Percentiles rank a stretch among this genome's conserved stretches.
These are phyloP conservation scores for Hypoxylon rubiginosum DNA, from an alignment of 2,329 filamentous ascomycete genomes.

Conservation along the genomic window DNA sequence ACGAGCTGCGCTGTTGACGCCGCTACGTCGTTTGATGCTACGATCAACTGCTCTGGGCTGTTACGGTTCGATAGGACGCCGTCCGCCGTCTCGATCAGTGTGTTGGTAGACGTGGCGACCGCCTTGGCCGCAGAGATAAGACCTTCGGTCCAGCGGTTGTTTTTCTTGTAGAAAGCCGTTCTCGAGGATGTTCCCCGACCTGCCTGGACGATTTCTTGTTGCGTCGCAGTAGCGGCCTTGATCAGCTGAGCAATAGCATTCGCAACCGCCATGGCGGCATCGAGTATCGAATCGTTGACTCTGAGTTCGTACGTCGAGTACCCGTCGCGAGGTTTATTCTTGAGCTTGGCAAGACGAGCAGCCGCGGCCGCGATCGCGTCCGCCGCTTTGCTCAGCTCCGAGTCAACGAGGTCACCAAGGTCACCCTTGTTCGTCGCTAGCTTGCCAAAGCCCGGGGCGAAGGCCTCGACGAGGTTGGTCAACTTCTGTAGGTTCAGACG, in stretches of 20 bases:
- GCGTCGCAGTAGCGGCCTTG: slow-evolving; percentile 91
- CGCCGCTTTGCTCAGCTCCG: slow-evolving; percentile 91
- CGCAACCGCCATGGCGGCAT: slow-evolving; percentile 92
- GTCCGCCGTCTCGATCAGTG: slow-evolving; percentile 96
- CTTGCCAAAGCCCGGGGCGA: slow-evolving; percentile 89
- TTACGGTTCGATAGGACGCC: slow-evolving; percentile 93
- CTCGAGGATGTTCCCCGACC: slow-evolving; percentile 88
- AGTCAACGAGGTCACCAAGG: slow-evolving; percentile 91
- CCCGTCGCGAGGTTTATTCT: slow-evolving; percentile 95
- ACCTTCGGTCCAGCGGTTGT: slow-evolving; percentile 98
- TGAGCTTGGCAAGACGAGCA: slow-evolving; percentile 88
- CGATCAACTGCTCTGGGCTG: slow-evolving; percentile 96
- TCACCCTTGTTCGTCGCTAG: slow-evolving; percentile 84
- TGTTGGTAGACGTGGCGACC: slow-evolving; percentile 93
- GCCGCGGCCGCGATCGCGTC: slow-evolving; percentile 95
- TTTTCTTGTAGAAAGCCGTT: slow-evolving; percentile 99
- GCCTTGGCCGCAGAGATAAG: slow-evolving; percentile 98
- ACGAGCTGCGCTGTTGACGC: slow-evolving; percentile 97
- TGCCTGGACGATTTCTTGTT: slow-evolving; percentile 96
- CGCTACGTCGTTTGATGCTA: slow-evolving; percentile 96
- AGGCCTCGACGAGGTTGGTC: slow-evolving; percentile 92
- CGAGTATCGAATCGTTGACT: slow-evolving; percentile 94
- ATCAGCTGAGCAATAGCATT: slow-evolving; percentile 94
- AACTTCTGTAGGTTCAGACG: slow-evolving; percentile 93
- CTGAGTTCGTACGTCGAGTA: slow-evolving; percentile 97